Evolutionary conservation across 768 basidiomycete species (phyloP).

Genomic region (Leccinellum rugosiceps): DNA sequence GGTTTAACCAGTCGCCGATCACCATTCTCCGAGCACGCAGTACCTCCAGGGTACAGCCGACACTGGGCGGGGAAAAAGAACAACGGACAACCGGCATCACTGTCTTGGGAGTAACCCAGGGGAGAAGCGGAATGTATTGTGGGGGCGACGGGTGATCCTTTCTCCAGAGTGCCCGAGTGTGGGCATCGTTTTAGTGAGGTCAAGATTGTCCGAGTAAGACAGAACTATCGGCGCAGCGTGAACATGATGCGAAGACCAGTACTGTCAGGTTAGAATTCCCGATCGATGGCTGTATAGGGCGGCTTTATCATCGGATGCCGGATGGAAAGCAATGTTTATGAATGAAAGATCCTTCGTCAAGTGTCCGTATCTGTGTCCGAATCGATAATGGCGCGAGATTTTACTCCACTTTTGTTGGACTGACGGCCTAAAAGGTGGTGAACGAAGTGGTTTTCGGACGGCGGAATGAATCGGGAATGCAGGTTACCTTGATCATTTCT

Average conservation of each 20-base stretch:
- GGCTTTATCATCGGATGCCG: background rate
- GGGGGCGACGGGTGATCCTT: background rate
- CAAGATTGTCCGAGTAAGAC: background rate
- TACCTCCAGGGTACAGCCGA: background rate
- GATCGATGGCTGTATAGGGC: background rate
- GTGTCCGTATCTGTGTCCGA: slow-evolving; percentile 9
- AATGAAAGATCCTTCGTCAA: slow-evolving; percentile 8
- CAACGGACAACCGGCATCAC: background rate
- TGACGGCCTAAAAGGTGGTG: background rate
- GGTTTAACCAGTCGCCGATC: background rate
- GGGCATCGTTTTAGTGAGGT: background rate
- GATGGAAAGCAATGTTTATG: slow-evolving; percentile 1
- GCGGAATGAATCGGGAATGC: background rate
- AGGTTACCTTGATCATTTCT: slow-evolving; percentile 2
- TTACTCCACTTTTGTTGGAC: background rate
- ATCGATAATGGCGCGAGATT: slow-evolving; percentile 4
- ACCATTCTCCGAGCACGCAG: background rate
- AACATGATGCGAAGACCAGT: background rate
- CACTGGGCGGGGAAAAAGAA: background rate
- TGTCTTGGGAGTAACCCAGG: background rate
- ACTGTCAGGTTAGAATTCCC: background rate
- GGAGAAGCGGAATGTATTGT: too few species aligned
- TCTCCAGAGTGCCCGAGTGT: background rate
- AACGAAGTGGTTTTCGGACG: background rate
- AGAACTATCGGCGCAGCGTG: background rate